Evolutionary conservation across 2,329 filamentous ascomycete species (phyloP), one percentile per base, ranked within the genome.

Genomic region (Colletotrichum lupini): DNA sequence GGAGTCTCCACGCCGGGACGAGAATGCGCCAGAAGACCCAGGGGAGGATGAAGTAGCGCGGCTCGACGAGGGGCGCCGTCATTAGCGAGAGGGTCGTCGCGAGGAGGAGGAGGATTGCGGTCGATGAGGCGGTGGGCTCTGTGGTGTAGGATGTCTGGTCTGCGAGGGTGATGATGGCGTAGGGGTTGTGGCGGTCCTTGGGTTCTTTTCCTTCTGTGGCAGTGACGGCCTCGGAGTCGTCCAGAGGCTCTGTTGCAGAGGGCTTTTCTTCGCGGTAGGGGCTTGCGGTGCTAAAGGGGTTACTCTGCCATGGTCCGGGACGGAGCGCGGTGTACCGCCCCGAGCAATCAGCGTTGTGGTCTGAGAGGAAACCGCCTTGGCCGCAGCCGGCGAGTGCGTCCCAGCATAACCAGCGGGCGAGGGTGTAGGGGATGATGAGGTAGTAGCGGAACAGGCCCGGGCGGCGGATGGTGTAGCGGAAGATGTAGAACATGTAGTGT

Each of bases 401-500:
- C 82, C 95, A 92, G 37, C 90, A 88, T 14, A 92, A 82, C 89
- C 92, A 96, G 8, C 89, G 92, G 77, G 91, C 92, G 19, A 90
- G 12, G 2, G 93, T 88, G 82, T 99, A 98, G 1, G 92, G 84
- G 0, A 92, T 86, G 0, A 92, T 88, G 1, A 93, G 91, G 0
- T 88, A 82, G 77, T 95, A 95, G 46, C 92, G 92, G 64, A 94
- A 83, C 22, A 85, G 82, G 1, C 87, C 85, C 55, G 94, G 89
- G 6, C 87, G 88, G 2, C 93, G 89, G 49, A 98, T 92, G 6
- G 93, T 92, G 78, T 95, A 91, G 1, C 95, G 92, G 86, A 99
- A 99, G 73, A 97, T 87, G 84, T 99, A 99, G 82, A 99, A 99
- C 81, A 97, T 93, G 85, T 98, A 99, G 82, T 99, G 97, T 2